These are phyloP conservation scores for Candida sanyaensis DNA, from an alignment of 1,139 yeast genomes.

Conservation along the genomic window DNA sequence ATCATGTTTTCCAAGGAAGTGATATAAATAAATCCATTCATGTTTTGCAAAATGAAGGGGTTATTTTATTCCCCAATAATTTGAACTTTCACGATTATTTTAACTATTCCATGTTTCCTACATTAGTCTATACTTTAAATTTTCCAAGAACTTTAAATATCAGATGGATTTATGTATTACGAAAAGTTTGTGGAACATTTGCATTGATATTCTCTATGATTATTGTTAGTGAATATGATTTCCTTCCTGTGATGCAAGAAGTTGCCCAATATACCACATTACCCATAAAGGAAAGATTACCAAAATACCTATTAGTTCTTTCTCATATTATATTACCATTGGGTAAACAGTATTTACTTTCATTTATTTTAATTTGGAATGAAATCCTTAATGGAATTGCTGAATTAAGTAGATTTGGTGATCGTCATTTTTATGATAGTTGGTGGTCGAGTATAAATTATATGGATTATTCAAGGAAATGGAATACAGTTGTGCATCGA, in stretches of 20 bases:
- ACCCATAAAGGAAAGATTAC: constrained; percentile 45
- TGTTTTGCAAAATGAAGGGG: constrained; percentile 21
- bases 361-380: constrained; percentile 93
- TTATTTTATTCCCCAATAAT: constrained; percentile 64
- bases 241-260: constrained; percentile 73
- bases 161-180: constrained; percentile 67
- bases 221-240: constrained; percentile 70
- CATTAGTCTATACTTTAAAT: constrained; percentile 75
- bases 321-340: constrained; percentile 82
- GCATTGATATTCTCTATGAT: constrained; percentile 87
- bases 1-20: constrained; percentile 15
- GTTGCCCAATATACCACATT: constrained; percentile 56
- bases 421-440: constrained; percentile 88
- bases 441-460: constrained; percentile 98
- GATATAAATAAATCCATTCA: constrained; percentile 18
- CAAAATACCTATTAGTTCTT: constrained; percentile 59
- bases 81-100: constrained; percentile 67
- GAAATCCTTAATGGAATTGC: constrained; percentile 89
- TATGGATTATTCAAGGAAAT: constrained; percentile 90
- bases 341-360: constrained; percentile 68
- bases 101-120: constrained; percentile 83
- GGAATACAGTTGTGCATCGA: constrained; percentile 96
- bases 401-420: constrained; percentile 82
- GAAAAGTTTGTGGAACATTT: constrained; percentile 75
- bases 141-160: constrained; percentile 75